A percentile compares a stretch with the other conserved stretches of the same genome.
Evolutionary conservation across 495 filamentous ascomycete genomes (phyloP).

Genomic region (Penicillium salamii): DNA sequence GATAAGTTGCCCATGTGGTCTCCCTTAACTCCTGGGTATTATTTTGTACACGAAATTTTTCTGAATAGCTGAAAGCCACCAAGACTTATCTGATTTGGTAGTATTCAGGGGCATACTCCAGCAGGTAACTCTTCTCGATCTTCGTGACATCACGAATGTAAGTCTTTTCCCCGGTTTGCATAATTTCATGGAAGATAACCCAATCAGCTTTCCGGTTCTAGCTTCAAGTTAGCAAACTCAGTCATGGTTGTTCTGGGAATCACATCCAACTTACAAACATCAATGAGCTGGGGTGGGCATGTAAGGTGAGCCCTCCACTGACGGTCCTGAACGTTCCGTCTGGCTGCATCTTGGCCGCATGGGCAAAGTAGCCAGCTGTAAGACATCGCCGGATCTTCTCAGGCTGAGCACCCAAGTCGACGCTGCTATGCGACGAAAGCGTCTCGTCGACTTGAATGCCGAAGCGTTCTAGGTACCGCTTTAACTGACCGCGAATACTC

Average conservation of each 20-base stretch:
- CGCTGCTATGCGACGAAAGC: slow-evolving; percentile 28
- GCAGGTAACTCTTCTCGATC: slow-evolving; percentile 85
- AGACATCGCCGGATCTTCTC: slow-evolving; percentile 84
- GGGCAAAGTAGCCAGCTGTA: slow-evolving; percentile 89
- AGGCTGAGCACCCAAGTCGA: slow-evolving; percentile 45
- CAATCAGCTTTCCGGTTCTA: slow-evolving; percentile 94
- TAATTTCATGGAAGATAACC: slow-evolving; percentile 94
- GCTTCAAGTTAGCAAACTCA: slow-evolving; percentile 16
- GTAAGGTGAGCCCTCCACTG: slow-evolving; percentile 65
- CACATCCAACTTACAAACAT: slow-evolving; percentile 70
- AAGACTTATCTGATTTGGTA: slow-evolving; percentile 57
- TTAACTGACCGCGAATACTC: slow-evolving; percentile 82
- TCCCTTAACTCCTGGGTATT: slow-evolving; percentile 13
- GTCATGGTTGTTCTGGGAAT: not conserved
- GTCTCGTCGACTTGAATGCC: slow-evolving; percentile 68
- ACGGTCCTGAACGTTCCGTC: slow-evolving; percentile 89
- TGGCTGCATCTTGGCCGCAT: slow-evolving; percentile 92
- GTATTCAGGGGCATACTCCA: slow-evolving; percentile 85
- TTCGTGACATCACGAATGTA: slow-evolving; percentile 90
- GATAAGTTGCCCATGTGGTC: not conserved
- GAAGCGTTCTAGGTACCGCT: slow-evolving; percentile 82
- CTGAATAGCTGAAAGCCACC: too few relatives aligned
- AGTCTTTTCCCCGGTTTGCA: slow-evolving; percentile 86
- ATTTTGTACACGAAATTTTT: not conserved
- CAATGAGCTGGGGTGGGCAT: slow-evolving; percentile 88